Percentiles rank a stretch among this genome's conserved stretches.
phyloP scores from a whole-genome alignment of 78 protist species.

The Creolimax fragrantissima region DNA sequence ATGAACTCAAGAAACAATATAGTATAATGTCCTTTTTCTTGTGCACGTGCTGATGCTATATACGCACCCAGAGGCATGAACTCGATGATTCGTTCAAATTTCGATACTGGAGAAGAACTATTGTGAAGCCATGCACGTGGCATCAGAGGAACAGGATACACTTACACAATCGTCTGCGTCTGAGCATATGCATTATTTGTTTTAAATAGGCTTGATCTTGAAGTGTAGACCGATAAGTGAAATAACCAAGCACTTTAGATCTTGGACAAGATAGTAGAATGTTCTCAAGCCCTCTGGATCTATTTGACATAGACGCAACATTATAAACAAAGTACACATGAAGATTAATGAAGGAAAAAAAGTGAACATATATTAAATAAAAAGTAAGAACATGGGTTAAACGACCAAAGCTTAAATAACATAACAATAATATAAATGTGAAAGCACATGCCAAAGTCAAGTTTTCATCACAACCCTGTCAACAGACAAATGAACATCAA shows the following conservation, averaged over 20 bases:
- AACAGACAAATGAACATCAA: too few relatives aligned
- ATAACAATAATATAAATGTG: too few relatives aligned
- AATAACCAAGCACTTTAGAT: slow-evolving; percentile 86
- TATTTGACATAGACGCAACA: slow-evolving; percentile 34
- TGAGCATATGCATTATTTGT: neutral
- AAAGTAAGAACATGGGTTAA: too few relatives aligned
- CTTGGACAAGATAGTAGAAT: slow-evolving; percentile 93
- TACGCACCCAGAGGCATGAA: neutral
- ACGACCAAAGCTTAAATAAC: too few relatives aligned
- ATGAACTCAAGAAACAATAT: too few relatives aligned
- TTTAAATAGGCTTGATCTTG: slow-evolving; percentile 56
- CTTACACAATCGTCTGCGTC: neutral
- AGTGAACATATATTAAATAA: too few relatives aligned
- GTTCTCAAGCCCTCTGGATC: slow-evolving; percentile 93
- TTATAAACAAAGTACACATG: neutral
- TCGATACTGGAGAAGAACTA: neutral
- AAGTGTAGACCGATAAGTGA: slow-evolving; percentile 88
- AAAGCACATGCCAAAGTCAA: too few relatives aligned
- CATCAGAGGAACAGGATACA: neutral
- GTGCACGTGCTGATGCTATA: too few relatives aligned
- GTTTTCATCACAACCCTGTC: too few relatives aligned
- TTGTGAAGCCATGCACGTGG: neutral
- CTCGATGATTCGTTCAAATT: neutral
- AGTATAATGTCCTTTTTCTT: too few relatives aligned
- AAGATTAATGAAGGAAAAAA: too few relatives aligned